Conservation (phyloP, 495 filamentous ascomycete species). For the Penicillium fimorum region DNA sequence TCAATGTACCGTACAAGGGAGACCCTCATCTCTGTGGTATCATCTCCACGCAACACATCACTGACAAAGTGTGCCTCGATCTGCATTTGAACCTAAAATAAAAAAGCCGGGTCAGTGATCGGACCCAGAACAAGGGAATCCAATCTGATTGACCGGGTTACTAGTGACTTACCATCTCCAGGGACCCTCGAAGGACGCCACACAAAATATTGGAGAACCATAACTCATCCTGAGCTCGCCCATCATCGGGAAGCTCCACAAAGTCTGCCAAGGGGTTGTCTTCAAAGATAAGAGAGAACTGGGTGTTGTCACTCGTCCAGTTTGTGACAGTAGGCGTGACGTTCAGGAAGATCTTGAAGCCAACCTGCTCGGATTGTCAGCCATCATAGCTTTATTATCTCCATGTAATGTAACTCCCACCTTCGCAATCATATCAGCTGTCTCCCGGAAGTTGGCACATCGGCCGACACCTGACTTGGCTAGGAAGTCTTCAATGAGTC, state of each 20-base stretch:
- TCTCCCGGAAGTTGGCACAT: constrained; percentile 91
- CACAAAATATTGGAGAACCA: constrained; percentile 99
- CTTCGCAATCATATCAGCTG: constrained; percentile 94
- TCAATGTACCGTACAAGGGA: constrained; percentile 92
- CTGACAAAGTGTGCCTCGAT: constrained; percentile 96
- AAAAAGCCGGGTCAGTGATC: constrained; percentile 23
- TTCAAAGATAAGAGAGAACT: constrained; percentile 93
- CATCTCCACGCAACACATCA: constrained; percentile 88
- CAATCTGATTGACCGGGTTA: not conserved
- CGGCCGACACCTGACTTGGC: constrained; percentile 87
- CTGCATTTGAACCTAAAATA: constrained; percentile 86
- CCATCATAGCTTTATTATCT: not conserved
- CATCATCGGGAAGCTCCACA: constrained; percentile 95
- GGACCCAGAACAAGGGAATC: constrained; percentile 14
- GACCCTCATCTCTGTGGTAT: constrained; percentile 96
- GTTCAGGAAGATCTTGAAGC: constrained; percentile 98
- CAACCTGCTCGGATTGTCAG: constrained; percentile 59
- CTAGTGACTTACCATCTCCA: constrained; percentile 77
- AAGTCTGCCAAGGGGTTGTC: constrained; percentile 97
- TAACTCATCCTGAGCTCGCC: constrained; percentile 89
- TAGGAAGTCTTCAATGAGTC: constrained; percentile 95
- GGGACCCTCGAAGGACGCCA: constrained; percentile 81
- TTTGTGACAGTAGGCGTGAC: constrained; percentile 94
- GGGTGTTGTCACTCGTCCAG: constrained; percentile 93
- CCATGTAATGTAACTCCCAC: constrained; percentile 42